Conservation (phyloP, 768 basidiomycete genomes). For the Tylopilus sp. region DNA sequence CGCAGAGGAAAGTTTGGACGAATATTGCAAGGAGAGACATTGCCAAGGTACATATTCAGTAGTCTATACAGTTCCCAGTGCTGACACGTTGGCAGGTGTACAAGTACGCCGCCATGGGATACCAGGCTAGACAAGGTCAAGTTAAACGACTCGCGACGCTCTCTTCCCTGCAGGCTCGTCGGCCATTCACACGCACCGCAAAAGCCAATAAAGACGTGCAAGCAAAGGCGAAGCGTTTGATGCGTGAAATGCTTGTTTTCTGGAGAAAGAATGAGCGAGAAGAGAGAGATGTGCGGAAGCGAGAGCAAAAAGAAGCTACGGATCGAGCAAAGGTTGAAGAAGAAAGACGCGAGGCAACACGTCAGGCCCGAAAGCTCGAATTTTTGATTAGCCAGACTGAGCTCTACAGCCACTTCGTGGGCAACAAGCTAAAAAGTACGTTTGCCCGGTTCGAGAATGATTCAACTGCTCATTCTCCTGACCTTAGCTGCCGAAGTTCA, state of each 20-base stretch:
- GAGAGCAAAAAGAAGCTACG: conserved; percentile 90
- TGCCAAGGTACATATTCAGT: conserved; percentile 54
- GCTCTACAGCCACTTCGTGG: conserved; percentile 98
- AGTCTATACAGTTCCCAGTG: neutral
- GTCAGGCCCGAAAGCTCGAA: conserved; percentile 94
- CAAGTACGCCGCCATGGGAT: conserved; percentile 67
- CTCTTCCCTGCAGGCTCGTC: conserved; percentile 73
- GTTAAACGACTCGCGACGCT: conserved; percentile 73
- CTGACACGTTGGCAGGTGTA: conserved; percentile 55
- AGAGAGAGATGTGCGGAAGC: conserved; percentile 87
- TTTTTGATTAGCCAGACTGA: conserved; percentile 99
- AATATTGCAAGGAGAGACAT: conserved; percentile 84
- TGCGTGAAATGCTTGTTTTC: conserved; percentile 95
- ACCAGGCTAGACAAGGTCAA: conserved; percentile 63
- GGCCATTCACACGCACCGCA: conserved; percentile 67
- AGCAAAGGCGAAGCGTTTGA: conserved; percentile 79
- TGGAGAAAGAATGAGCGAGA: conserved; percentile 99
- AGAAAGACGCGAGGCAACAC: conserved; percentile 88
- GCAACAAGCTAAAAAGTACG: conserved; percentile 90
- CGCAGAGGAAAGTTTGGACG: conserved; percentile 87
- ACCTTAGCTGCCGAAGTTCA: conserved; percentile 70
- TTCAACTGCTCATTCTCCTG: conserved; percentile 12
- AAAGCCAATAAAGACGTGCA: conserved; percentile 82
- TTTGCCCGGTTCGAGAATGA: conserved; percentile 16
- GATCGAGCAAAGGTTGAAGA: conserved; percentile 88